phyloP scores from a whole-genome alignment of 495 filamentous ascomycete species.

The Penicillium bovifimosum region DNA sequence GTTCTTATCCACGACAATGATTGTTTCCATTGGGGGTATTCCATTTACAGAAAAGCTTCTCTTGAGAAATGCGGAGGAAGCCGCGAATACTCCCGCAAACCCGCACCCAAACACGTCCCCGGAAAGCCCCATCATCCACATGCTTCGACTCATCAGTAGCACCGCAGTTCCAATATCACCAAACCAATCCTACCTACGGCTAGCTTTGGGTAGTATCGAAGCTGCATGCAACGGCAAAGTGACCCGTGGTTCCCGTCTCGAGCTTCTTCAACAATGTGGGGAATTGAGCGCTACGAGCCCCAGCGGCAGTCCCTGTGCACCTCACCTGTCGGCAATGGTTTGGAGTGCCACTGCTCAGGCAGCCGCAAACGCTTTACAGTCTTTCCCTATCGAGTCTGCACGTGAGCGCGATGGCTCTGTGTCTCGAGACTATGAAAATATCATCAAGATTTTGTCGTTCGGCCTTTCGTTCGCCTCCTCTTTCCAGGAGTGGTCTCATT shows the following conservation, averaged over 20 bases:
- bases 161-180: slow-evolving; percentile 16
- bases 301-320: slow-evolving; percentile 2
- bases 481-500: slow-evolving; percentile 50
- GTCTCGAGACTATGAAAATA: slow-evolving; percentile 61
- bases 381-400: slow-evolving; percentile 38
- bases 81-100: slow-evolving; percentile 45
- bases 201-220: slow-evolving; percentile 36
- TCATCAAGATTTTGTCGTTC: slow-evolving; percentile 58
- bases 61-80: slow-evolving; percentile 36
- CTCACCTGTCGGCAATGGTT: slow-evolving; percentile 20
- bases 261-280: slow-evolving; percentile 39
- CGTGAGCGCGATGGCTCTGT: slow-evolving; percentile 40
- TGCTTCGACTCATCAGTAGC: slow-evolving; percentile 33
- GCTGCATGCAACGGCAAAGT: slow-evolving; percentile 48
- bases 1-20: slow-evolving; percentile 54
- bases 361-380: slow-evolving; percentile 30
- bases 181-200: slow-evolving; percentile 23
- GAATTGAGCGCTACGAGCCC: slow-evolving; percentile 18
- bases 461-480: slow-evolving; percentile 48
- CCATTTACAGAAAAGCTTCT: slow-evolving; percentile 75
- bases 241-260: slow-evolving; percentile 41
- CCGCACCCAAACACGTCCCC: slow-evolving; percentile 20
- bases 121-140: slow-evolving; percentile 38
- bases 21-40: slow-evolving; percentile 61
- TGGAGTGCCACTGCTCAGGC: slow-evolving; percentile 35